Conservation (phyloP, 768 basidiomycete species). For the Termitomyces sp. region DNA sequence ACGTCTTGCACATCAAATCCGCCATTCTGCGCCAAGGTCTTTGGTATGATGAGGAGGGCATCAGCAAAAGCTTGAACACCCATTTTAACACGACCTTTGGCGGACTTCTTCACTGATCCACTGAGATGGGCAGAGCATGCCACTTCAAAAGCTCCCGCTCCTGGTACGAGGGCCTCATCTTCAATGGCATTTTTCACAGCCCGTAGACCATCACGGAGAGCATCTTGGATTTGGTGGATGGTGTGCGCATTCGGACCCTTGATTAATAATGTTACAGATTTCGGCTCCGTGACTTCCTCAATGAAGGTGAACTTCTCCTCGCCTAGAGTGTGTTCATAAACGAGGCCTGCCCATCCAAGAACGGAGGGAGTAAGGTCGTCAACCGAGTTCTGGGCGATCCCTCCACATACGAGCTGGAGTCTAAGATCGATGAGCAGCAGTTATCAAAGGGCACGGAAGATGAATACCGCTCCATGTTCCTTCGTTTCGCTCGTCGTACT, state of each 20-base stretch:
- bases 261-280: conserved; percentile 92
- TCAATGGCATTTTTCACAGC: conserved; percentile 97
- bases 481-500: conserved; percentile 89
- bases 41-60: conserved; percentile 89
- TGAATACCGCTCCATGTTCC: conserved; percentile 95
- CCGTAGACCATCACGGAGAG: conserved; percentile 93
- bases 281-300: conserved; percentile 93
- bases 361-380: conserved; percentile 90
- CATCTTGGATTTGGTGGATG: conserved; percentile 94
- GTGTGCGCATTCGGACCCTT: conserved; percentile 98
- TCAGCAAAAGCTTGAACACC: conserved; percentile 97
- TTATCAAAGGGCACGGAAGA: background rate
- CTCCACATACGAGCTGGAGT: conserved; percentile 90
- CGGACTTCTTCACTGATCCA: conserved; percentile 72
- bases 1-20: conserved; percentile 97
- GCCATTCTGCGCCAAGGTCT: conserved; percentile 93
- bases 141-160: conserved; percentile 97
- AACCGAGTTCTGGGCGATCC: conserved; percentile 94
- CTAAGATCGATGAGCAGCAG: conserved; percentile 31
- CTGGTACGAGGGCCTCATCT: conserved; percentile 83
- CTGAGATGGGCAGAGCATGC: conserved; percentile 84
- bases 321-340: conserved; percentile 98
- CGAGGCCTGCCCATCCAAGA: conserved; percentile 95
- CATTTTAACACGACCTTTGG: conserved; percentile 94
- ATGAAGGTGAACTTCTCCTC: conserved; percentile 99